Base-by-base conservation (phyloP, 2,329 filamentous ascomycete genomes). In the Colletotrichum scovillei region DNA sequence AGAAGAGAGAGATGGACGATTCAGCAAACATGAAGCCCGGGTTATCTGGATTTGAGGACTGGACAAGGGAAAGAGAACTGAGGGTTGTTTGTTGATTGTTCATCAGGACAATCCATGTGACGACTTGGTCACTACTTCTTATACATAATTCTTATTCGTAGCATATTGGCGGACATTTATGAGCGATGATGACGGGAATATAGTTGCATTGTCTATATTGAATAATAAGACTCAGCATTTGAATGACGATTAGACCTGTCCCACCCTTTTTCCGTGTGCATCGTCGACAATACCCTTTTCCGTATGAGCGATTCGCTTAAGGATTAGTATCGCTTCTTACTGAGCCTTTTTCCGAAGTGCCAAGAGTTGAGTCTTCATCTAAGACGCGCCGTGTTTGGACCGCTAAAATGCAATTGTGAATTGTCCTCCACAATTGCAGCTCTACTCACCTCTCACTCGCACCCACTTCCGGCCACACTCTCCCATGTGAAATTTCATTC, bases 101-200 rank as follows among this genome's bases (percentile, higher is more conserved):
- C n/a, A 14, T 42, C 46, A 16, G 32, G 24, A 49, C 55, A 49
- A 58, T 16, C 46, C 32, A 73, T 32, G 26, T 60, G 67, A 56
- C 60, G 12, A 42, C 53, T 30, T 69, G 16, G 22, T 56, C 59
- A 65, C 60, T 12, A 42, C 53, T 72, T 72, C 66, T 64, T 64
- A 49, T 35, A 70, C 16, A 70, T 73, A 60, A 19, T 46, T 35
- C 38, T 46, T 56, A 55, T 24, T 38, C 24, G 4, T 42, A 49
- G n/a, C 55, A 67, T 52, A 42, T 63, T 28, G 22, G 53, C n/a
- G 30, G 69, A 49, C 42, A 64, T 38, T 38, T 28, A 68, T 58
- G 22, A 68, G 59, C 22, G n/a, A 55, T 49, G 26, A 60, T 35
- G 30, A 8, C 8, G 35, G 69, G n/a, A 56, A 63, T 24, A 19